Base-by-base conservation (phyloP, 2,329 filamentous ascomycete species). In the Monilinia laxa region DNA sequence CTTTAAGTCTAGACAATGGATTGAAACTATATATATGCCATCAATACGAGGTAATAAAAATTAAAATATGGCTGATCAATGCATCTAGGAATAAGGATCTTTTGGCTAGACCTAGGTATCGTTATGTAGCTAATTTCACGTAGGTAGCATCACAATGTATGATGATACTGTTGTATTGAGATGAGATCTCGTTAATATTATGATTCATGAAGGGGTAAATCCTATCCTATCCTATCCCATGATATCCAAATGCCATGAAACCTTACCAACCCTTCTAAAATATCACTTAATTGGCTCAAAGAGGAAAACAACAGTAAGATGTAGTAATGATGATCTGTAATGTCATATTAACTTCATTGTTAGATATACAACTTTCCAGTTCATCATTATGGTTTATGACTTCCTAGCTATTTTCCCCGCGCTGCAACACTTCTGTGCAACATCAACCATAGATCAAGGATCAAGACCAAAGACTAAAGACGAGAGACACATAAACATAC, bases 151-250 rank as follows among this genome's bases (percentile, higher is more conserved):
- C 31, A 35, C 31, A 35, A 12, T 2, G 40, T 31, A 9, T 38
- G n/a, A 16, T 58, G 4, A 9, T 45, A 4, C 23, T 12, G 9
- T 6, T 5, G 31, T 35, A 35, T 35, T 35, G 31, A 9, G 56
- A 31, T 47, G 40, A n/a, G 23, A 47, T 58, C 56, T 58, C 56
- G 56, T 28, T 47, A 58, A 47, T 2, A n/a, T 31, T 31, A 28
- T 28, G 40, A 58, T 58, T 47, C 56, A 47, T 58, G 56, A 58
- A 58, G 40, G 56, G 56, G 40, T 14, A 58, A 58, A 58, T 47
- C 25, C 23, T 9, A 54, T 54, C 18, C 18, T 11, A 54, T 42
- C 45, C 16, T 20, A 59, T 51, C 12, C 2, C 11, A 54, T 18
- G n/a, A 18, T 20, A 62, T 52, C 45, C 18, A 40, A 56, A 31